phyloP scores from a whole-genome alignment of 108 stramenopile species.

The Nitzschia putrida region DNA sequence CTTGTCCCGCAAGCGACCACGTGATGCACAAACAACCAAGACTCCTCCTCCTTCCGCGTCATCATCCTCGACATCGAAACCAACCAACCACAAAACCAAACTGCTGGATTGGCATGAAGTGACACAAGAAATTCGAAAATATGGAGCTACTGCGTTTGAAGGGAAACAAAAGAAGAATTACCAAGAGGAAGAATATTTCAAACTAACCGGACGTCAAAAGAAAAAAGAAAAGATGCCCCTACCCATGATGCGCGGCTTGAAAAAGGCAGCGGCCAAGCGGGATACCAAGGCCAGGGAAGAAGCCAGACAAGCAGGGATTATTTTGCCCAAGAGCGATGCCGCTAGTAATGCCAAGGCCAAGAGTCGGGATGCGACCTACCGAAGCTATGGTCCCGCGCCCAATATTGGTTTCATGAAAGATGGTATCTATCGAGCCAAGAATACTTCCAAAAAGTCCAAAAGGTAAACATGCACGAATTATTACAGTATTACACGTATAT shows the following conservation, averaged over 20 bases:
- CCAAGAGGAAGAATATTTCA: constrained; percentile 66
- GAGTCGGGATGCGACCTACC: constrained; percentile 30
- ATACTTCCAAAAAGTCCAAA: background rate
- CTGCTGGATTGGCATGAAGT: constrained; percentile 69
- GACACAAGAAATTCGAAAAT: constrained; percentile 67
- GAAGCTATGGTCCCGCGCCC: constrained; percentile 68
- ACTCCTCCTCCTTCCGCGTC: no score
- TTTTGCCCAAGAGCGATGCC: constrained; percentile 43
- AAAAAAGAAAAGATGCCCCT: constrained; percentile 73
- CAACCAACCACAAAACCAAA: constrained; percentile 17
- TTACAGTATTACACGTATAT: no score
- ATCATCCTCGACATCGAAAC: constrained; percentile 2
- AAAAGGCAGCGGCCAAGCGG: constrained; percentile 67
- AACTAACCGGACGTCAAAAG: constrained; percentile 64
- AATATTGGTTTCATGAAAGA: constrained; percentile 76
- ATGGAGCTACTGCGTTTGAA: constrained; percentile 74
- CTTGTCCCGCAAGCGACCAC: constrained; percentile 17
- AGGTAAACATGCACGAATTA: no score
- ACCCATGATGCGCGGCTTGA: constrained; percentile 69
- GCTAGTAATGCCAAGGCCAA: constrained; percentile 32
- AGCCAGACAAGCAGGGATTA: constrained; percentile 72
- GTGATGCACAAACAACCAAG: background rate
- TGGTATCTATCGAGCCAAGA: constrained; percentile 64
- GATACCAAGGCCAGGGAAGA: constrained; percentile 55
- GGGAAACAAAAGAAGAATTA: constrained; percentile 63